Evolutionary conservation across 345 rosid genomes (phyloP).

Genomic region (Eucalyptus curtisii): DNA sequence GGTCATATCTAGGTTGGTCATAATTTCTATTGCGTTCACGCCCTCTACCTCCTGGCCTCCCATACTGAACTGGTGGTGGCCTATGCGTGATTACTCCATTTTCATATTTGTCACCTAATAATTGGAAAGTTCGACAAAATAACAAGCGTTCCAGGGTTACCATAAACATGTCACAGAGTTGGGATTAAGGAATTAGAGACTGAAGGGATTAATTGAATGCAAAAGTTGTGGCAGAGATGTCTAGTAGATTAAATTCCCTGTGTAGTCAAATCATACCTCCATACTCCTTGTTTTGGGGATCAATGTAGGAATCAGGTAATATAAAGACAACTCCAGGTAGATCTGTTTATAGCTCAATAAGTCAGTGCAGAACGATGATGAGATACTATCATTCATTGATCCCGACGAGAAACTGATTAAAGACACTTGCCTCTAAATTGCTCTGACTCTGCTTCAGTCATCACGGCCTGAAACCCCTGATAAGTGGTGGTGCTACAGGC

Average conservation of each 20-base stretch:
- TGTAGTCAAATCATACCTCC: conserved; percentile 44
- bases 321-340: conserved; percentile 77
- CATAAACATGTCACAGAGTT: neutral
- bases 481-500: conserved; percentile 98
- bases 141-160: neutral
- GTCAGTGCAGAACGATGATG: neutral
- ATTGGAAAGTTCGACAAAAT: neutral
- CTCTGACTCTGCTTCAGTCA: conserved; percentile 82
- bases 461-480: conserved; percentile 87
- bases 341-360: conserved; percentile 20
- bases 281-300: conserved; percentile 76
- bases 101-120: conserved; percentile 77
- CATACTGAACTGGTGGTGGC: conserved; percentile 61
- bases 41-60: conserved; percentile 17
- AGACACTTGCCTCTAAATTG: conserved; percentile 42
- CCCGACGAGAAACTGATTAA: neutral
- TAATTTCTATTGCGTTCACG: conserved; percentile 17
- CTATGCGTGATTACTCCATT: conserved; percentile 73
- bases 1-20: conserved; percentile 24
- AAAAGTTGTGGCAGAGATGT: neutral
- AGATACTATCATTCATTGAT: neutral
- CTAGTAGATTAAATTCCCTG: neutral
- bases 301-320: conserved; percentile 90
- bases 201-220: neutral
- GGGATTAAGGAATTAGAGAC: neutral